Conservation (phyloP, 2,329 filamentous ascomycete species). For the Endocalyx cinctus region DNA sequence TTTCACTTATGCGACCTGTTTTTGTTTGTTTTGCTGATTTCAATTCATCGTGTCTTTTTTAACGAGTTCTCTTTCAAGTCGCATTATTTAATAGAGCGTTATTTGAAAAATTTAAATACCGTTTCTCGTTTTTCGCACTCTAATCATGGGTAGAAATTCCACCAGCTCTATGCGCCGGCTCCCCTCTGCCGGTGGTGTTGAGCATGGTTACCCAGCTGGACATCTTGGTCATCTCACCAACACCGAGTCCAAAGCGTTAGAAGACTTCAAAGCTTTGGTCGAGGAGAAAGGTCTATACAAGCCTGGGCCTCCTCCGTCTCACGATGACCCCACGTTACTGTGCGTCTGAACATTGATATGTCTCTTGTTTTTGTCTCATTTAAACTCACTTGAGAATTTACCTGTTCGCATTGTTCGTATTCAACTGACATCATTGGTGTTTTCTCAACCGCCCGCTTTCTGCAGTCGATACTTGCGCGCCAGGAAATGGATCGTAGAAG, state of each 20-base stretch:
- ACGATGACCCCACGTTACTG: constrained; percentile 71
- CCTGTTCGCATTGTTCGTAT: background rate
- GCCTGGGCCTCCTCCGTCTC: constrained; percentile 52
- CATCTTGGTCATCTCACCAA: constrained; percentile 73
- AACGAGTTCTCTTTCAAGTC: too few relatives aligned
- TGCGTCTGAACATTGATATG: too few relatives aligned
- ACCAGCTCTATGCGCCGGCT: constrained; percentile 22
- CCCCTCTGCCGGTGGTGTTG: constrained; percentile 26
- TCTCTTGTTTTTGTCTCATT: too few relatives aligned
- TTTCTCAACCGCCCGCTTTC: constrained; percentile 8
- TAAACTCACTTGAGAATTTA: too few relatives aligned
- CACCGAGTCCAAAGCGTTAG: constrained; percentile 62
- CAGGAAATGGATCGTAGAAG: constrained; percentile 71
- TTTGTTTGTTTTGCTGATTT: too few relatives aligned
- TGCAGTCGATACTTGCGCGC: constrained; percentile 81
- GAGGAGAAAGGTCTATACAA: constrained; percentile 61
- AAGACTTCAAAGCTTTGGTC: constrained; percentile 66
- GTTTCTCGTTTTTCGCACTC: too few relatives aligned
- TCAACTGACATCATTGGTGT: constrained; percentile 3
- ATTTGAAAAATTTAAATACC: too few relatives aligned
- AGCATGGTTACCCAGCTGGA: constrained; percentile 63
- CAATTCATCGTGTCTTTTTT: too few relatives aligned
- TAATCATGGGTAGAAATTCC: too few relatives aligned
- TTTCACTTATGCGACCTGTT: too few relatives aligned
- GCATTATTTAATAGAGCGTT: too few relatives aligned